Conservation (phyloP, 805 yeast species). For the Schizosaccharomyces lindneri region DNA sequence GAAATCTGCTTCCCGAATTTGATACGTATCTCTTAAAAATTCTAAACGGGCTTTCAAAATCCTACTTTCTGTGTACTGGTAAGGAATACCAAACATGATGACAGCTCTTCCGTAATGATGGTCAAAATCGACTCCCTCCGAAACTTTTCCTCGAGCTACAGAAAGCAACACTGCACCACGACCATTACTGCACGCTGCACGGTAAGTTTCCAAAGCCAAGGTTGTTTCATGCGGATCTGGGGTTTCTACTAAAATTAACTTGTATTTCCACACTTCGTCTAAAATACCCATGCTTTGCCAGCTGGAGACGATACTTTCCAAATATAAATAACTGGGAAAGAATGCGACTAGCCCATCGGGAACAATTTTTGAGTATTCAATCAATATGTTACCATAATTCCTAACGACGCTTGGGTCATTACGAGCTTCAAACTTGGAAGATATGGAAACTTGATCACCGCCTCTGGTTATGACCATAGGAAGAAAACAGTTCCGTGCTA, state of each 20-base stretch:
- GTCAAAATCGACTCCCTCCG: constrained; percentile 97
- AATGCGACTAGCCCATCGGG: constrained; percentile 97
- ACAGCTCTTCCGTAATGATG: constrained; percentile 96
- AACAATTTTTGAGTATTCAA: constrained; percentile 81
- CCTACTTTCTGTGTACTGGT: constrained; percentile 93
- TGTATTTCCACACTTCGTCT: constrained; percentile 96
- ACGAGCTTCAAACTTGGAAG: constrained; percentile 86
- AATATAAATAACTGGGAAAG: constrained; percentile 86
- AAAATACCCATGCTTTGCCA: constrained; percentile 98
- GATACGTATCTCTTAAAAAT: constrained; percentile 75
- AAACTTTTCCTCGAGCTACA: constrained; percentile 96
- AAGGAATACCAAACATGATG: constrained; percentile 90
- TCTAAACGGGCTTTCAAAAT: constrained; percentile 71
- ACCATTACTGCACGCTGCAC: constrained; percentile 92
- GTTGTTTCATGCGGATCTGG: constrained; percentile 98
- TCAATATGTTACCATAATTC: constrained; percentile 76
- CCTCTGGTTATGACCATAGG: constrained; percentile 95
- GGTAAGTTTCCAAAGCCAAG: constrained; percentile 76
- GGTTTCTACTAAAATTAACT: constrained; percentile 81
- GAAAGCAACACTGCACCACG: constrained; percentile 88
- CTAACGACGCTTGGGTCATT: constrained; percentile 95
- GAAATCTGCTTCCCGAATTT: constrained; percentile 81
- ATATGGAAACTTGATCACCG: constrained; percentile 89
- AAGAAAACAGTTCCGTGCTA: constrained; percentile 71
- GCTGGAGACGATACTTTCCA: constrained; percentile 94